Conservation (phyloP, 176 grass and related monocot genomes). For the Oryza glaberrima region DNA sequence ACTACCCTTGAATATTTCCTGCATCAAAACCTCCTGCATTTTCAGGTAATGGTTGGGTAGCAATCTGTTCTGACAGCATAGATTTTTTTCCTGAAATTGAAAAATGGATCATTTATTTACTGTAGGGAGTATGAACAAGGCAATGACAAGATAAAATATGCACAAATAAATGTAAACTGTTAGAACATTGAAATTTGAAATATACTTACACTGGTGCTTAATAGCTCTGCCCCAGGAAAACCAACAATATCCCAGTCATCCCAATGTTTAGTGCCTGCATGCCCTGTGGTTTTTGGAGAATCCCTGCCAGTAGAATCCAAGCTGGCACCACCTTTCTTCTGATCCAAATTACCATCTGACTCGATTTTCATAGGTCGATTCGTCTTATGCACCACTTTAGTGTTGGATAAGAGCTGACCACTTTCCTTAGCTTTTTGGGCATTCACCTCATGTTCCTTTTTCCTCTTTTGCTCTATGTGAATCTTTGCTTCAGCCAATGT, state of each 20-base stretch:
- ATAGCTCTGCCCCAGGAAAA: constrained; percentile 81
- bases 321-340: constrained; percentile 62
- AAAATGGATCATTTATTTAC: not conserved
- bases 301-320: constrained; percentile 64
- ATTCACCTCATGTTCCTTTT: constrained; percentile 64
- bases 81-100: constrained; percentile 70
- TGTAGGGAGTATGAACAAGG: constrained; percentile 9
- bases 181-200: not conserved
- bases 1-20: constrained; percentile 88
- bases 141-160: constrained; percentile 2
- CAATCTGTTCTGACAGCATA: constrained; percentile 84
- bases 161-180: not conserved
- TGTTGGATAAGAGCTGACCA: constrained; percentile 55
- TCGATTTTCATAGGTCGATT: constrained; percentile 68
- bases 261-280: constrained; percentile 53
- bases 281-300: constrained; percentile 56
- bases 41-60: constrained; percentile 81
- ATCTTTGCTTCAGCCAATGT: constrained; percentile 84
- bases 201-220: constrained; percentile 74
- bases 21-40: constrained; percentile 85
- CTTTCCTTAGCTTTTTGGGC: constrained; percentile 69
- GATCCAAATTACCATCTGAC: constrained; percentile 68
- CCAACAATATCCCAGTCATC: constrained; percentile 96
- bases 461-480: constrained; percentile 88
- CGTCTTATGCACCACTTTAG: constrained; percentile 62